Base-by-base conservation (phyloP, 805 yeast genomes). In the Komagataella mondaviorum region DNA sequence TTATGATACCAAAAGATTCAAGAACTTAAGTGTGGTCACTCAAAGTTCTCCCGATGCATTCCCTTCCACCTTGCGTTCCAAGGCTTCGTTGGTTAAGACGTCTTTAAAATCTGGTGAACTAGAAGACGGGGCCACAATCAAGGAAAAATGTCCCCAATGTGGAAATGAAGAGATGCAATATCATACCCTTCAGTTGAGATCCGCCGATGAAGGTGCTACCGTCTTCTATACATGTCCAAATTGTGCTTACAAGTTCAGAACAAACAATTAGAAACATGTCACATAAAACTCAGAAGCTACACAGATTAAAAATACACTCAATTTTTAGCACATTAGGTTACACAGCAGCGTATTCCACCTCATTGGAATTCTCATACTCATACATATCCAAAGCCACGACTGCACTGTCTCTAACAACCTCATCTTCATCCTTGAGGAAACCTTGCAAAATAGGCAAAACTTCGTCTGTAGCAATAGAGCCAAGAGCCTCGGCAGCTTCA, bases 181-280 rank as follows among this genome's bases (percentile, higher is more conserved):
- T 66, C 98, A 93, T 64, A 93, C 99, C 4, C 73, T 93, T 58
- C 99, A 93, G 69, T 76, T 93, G 60, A 82, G 99, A 71, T 86
- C 96, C 51, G 99, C 99, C 1, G 99, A 93, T 76, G 99, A 93
- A 76, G 99, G 99, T 76, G 96, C 99, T 24, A 93, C 99, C 7
- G 98, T 93, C 43, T 93, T 93, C 65, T 95, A 93, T 71, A 91
- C 99, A 1, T 93, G 99, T 73, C 84, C 96, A 1, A 71, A 77
- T 46, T 93, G 99, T 76, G 89, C 90, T 46, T 88, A 91, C 76
- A 81, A 88, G 61, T 90, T 87, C 74, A 84, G 97, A 72, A 90
- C 96, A 44, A 91, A 93, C 67, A 93, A 93, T 66, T 91, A 3
- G 46, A 22, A n/a, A 7, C 24, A 39, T 44, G 10, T 30, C n/a